A percentile compares a stretch with the other conserved stretches of the same genome.
These are phyloP conservation scores for Ascochyta pisi DNA, from an alignment of 2,329 filamentous ascomycete species.

Conservation along the genomic window DNA sequence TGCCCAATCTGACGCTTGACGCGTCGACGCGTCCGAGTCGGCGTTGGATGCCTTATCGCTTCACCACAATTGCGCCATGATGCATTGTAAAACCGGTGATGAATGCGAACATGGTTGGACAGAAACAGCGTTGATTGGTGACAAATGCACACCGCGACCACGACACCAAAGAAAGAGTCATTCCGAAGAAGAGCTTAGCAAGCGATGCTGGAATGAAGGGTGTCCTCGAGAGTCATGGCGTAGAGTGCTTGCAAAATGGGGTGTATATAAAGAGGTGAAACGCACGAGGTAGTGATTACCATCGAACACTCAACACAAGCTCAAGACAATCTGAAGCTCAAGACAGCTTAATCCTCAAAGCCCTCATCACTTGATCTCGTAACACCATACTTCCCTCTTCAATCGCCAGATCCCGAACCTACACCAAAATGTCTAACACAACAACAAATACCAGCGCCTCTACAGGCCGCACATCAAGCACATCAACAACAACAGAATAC, in stretches of 20 bases:
- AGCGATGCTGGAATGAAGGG: neutral
- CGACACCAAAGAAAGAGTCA: slow-evolving; percentile 4
- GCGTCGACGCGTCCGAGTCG: neutral
- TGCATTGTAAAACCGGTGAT: neutral
- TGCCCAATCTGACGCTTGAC: neutral
- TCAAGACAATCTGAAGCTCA: neutral
- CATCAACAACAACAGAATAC: slow-evolving; percentile 5
- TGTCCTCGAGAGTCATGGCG: neutral
- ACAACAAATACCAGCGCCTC: slow-evolving; percentile 1
- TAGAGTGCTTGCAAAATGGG: neutral
- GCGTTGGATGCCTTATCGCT: slow-evolving; percentile 1
- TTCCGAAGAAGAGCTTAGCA: slow-evolving; percentile 8
- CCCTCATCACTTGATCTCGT: neutral
- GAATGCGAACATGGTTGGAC: neutral
- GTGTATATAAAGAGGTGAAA: neutral
- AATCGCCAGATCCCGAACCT: neutral
- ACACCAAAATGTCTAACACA: slow-evolving; percentile 3
- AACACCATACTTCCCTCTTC: too few species aligned
- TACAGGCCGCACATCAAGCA: neutral
- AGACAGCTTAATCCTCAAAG: neutral
- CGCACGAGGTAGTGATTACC: neutral
- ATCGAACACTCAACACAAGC: neutral
- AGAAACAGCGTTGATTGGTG: neutral
- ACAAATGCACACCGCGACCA: neutral
- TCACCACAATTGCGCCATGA: neutral